A percentile compares a stretch with the other conserved stretches of the same genome.
Conservation (phyloP, 2,329 filamentous ascomycete species). For the Microthyrium microscopicum region DNA sequence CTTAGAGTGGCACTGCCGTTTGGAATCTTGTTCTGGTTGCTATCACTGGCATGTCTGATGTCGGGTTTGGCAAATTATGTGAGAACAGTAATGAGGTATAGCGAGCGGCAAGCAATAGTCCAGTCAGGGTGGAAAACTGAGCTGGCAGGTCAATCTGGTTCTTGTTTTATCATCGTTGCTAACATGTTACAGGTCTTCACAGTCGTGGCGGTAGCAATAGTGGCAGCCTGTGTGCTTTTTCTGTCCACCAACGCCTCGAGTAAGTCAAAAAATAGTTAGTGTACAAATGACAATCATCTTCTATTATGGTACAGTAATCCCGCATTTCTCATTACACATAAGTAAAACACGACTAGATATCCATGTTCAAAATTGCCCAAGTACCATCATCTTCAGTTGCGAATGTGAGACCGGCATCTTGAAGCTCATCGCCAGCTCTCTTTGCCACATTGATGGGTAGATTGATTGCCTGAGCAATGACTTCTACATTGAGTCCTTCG, state of each 20-base stretch:
- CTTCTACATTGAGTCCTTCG: constrained; percentile 69
- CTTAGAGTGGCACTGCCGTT: constrained; percentile 64
- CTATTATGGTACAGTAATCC: no score
- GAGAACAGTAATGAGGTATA: constrained; percentile 66
- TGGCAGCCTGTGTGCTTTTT: constrained; percentile 24
- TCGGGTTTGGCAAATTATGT: constrained; percentile 80
- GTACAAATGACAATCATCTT: no score
- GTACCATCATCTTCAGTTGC: constrained; percentile 87
- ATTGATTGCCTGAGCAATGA: constrained; percentile 49
- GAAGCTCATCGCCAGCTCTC: constrained; percentile 61
- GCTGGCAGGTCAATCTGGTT: constrained; percentile 32
- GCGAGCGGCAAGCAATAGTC: constrained; percentile 61
- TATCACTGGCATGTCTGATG: constrained; percentile 59
- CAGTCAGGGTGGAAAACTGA: constrained; percentile 93
- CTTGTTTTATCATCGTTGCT: not conserved
- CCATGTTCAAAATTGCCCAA: constrained; percentile 62
- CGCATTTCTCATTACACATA: no score
- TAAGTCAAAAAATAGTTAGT: no score
- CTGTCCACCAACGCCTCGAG: constrained; percentile 24
- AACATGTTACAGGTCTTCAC: constrained; percentile 17
- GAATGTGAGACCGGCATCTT: constrained; percentile 60
- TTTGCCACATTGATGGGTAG: constrained; percentile 55
- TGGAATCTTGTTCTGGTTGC: constrained; percentile 72
- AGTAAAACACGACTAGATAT: not conserved
- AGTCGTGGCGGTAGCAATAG: constrained; percentile 23